phyloP scores from a whole-genome alignment of 208 protist genomes.

The Tetramitus jugosus region DNA sequence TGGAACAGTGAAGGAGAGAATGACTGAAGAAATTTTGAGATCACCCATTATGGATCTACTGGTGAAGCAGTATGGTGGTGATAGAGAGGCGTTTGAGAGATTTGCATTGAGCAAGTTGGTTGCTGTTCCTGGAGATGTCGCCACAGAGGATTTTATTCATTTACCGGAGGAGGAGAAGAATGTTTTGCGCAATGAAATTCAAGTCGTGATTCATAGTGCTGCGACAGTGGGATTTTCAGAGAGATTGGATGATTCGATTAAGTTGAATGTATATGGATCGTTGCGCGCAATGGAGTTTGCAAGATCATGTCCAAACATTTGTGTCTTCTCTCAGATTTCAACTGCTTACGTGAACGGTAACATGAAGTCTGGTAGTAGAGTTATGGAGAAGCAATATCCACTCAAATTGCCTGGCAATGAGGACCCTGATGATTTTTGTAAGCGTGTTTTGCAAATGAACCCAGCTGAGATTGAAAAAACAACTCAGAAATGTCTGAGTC shows the following conservation, averaged over 20 bases:
- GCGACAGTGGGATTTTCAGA: constrained; percentile 75
- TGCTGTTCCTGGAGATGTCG: not conserved
- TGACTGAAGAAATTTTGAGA: not conserved
- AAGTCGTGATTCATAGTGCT: constrained; percentile 68
- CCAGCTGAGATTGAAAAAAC: constrained; percentile 40
- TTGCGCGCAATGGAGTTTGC: constrained; percentile 63
- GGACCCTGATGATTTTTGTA: constrained; percentile 37
- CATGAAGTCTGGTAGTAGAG: constrained; percentile 41
- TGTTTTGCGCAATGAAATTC: constrained; percentile 37
- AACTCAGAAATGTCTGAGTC: constrained; percentile 46
- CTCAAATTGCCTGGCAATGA: constrained; percentile 34
- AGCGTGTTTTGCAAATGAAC: not conserved
- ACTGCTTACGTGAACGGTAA: constrained; percentile 73
- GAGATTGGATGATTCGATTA: constrained; percentile 53
- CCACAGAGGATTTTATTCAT: not conserved
- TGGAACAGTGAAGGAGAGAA: not conserved
- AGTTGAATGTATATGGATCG: constrained; percentile 67
- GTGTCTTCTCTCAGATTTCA: constrained; percentile 66
- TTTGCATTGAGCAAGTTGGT: not conserved
- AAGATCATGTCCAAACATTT: constrained; percentile 38
- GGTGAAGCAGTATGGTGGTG: not conserved
- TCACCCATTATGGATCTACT: not conserved
- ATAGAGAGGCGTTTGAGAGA: not conserved
- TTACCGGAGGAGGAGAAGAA: constrained; percentile 21
- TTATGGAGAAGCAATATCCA: constrained; percentile 63